Conservation (phyloP, 192 early-diverging fungal species). For the Coemansia sp. region DNA sequence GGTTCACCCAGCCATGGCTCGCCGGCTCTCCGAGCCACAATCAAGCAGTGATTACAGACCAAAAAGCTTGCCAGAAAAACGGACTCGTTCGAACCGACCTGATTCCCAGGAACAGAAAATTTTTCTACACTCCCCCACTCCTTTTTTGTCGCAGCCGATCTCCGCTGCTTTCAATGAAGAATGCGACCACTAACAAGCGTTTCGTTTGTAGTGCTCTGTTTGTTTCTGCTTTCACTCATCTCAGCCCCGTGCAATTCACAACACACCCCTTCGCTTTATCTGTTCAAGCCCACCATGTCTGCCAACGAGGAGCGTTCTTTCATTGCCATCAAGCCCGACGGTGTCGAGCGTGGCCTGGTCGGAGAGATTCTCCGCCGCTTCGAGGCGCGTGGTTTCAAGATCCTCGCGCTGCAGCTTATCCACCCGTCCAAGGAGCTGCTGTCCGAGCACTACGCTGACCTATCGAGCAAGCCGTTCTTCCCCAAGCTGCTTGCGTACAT, state of each 20-base stretch:
- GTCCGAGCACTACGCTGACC: slow-evolving; percentile 80
- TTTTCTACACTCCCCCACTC: background rate
- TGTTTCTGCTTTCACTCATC: slow-evolving; percentile 21
- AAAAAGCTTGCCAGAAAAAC: no score
- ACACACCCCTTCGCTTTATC: background rate
- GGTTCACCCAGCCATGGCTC: no score
- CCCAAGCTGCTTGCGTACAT: slow-evolving; percentile 78
- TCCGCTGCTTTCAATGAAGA: slow-evolving; percentile 8
- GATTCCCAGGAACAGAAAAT: slow-evolving; percentile 1
- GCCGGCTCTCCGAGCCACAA: no score
- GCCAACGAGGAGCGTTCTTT: slow-evolving; percentile 54
- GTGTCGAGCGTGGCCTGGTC: slow-evolving; percentile 79
- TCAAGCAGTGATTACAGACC: no score
- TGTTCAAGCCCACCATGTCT: slow-evolving; percentile 22
- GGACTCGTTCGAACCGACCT: no score
- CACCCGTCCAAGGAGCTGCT: slow-evolving; percentile 69
- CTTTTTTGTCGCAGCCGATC: background rate
- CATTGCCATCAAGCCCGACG: slow-evolving; percentile 55
- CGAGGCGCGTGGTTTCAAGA: slow-evolving; percentile 87
- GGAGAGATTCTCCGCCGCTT: slow-evolving; percentile 94
- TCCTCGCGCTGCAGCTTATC: slow-evolving; percentile 77
- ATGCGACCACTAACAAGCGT: slow-evolving; percentile 20
- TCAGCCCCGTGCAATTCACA: background rate
- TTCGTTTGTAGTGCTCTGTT: slow-evolving; percentile 19
- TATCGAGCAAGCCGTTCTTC: slow-evolving; percentile 86